Conservation (phyloP, 768 basidiomycete species). For the Xanthoconium stramineum region DNA sequence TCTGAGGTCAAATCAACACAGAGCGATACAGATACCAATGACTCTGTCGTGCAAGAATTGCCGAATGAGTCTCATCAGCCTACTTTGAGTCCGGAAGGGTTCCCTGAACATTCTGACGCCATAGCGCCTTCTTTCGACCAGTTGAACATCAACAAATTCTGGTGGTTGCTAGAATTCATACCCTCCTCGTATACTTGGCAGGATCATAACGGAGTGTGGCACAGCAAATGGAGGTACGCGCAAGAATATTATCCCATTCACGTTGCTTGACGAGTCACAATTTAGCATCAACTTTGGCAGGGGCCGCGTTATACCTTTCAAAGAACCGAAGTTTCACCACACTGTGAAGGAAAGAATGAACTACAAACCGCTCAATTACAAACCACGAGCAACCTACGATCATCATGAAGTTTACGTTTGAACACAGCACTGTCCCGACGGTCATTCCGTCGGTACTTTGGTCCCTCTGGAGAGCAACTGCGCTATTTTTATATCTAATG, state of each 20-base stretch:
- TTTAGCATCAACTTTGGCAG: constrained; percentile 47
- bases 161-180: constrained; percentile 75
- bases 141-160: constrained; percentile 24
- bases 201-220: constrained; percentile 53
- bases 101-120: constrained; percentile 10
- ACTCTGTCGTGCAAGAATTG: background rate
- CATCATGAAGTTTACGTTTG: constrained; percentile 44
- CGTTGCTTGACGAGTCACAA: background rate
- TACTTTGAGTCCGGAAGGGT: background rate
- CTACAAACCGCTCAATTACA: constrained; percentile 47
- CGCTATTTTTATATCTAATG: no score
- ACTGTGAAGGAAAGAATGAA: constrained; percentile 61
- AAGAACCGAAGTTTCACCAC: constrained; percentile 55
- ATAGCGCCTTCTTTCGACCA: no score
- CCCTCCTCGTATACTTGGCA: constrained; percentile 56
- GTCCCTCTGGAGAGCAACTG: no score
- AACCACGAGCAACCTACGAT: constrained; percentile 53
- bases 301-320: constrained; percentile 48
- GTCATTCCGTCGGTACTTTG: no score
- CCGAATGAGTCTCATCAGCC: background rate
- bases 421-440: background rate
- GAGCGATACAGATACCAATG: background rate
- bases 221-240: constrained; percentile 51
- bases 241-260: background rate
- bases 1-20: background rate